Percentiles rank a stretch among this genome's conserved stretches.
phyloP scores from a whole-genome alignment of 352 stramenopile genomes.

The Phytophthora cajani region DNA sequence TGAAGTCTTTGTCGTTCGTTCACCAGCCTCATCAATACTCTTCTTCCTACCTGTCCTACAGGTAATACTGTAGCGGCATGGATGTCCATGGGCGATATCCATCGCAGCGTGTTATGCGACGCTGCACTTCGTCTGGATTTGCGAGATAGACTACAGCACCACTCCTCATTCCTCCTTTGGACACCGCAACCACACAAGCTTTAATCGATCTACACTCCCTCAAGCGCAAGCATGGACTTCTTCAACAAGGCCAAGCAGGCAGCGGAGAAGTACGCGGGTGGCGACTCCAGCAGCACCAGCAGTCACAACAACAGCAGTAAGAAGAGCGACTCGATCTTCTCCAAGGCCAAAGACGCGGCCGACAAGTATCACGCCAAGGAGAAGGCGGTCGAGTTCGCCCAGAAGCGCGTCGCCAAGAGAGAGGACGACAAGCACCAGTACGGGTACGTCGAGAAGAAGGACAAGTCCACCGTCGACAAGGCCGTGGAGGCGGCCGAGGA shows the following conservation, averaged over 20 bases:
- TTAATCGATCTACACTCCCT: background rate
- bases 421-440: slow-evolving; percentile 17
- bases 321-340: slow-evolving; percentile 31
- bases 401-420: slow-evolving; percentile 35
- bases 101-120: slow-evolving; percentile 13
- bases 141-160: background rate
- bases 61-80: background rate
- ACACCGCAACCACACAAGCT: background rate
- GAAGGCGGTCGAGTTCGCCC: slow-evolving; percentile 36
- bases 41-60: no score
- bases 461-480: slow-evolving; percentile 39
- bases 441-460: slow-evolving; percentile 30
- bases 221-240: slow-evolving; percentile 31
- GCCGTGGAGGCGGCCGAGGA: slow-evolving; percentile 34
- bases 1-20: slow-evolving; percentile 23
- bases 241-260: slow-evolving; percentile 37
- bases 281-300: slow-evolving; percentile 20
- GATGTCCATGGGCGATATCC: slow-evolving; percentile 7
- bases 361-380: slow-evolving; percentile 47
- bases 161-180: slow-evolving; percentile 27
- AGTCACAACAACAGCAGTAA: slow-evolving; percentile 20
- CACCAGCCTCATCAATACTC: background rate
- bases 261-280: slow-evolving; percentile 11
- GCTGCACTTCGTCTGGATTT: slow-evolving; percentile 20
- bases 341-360: slow-evolving; percentile 34